Evolutionary conservation across 2,329 filamentous ascomycete genomes (phyloP).

Genomic region (Colletotrichum godetiae): DNA sequence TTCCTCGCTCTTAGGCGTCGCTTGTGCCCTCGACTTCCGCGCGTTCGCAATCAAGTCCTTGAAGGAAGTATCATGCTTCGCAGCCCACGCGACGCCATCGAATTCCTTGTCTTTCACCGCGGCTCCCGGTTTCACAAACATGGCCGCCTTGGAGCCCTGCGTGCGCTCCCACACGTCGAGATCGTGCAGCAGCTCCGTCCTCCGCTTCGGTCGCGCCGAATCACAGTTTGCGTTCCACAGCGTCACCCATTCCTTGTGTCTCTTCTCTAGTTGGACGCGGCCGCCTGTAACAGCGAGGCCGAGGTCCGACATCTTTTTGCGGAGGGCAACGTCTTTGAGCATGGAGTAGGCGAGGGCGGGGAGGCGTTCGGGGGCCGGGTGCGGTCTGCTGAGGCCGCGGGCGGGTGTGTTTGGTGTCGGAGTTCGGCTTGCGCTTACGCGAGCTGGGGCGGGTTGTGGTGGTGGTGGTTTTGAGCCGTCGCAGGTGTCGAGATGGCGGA

Average conservation of each 20-base stretch:
- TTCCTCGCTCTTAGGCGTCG: conserved; percentile 44
- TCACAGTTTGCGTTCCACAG: conserved; percentile 98
- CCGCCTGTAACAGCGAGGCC: conserved; percentile 79
- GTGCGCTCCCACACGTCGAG: conserved; percentile 89
- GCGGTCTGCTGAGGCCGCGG: conserved; percentile 42
- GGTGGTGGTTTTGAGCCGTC: conserved; percentile 47
- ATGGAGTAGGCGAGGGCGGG: conserved; percentile 88
- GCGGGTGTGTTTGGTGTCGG: conserved; percentile 13
- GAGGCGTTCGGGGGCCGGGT: conserved; percentile 66
- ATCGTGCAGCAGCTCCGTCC: conserved; percentile 79
- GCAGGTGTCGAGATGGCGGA: conserved; percentile 81
- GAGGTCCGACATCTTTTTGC: conserved; percentile 84
- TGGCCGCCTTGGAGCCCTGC: conserved; percentile 71
- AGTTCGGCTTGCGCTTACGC: background rate
- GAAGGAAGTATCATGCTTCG: conserved; percentile 80
- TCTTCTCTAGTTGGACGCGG: conserved; percentile 76
- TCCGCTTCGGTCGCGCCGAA: conserved; percentile 76
- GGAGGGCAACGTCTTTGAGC: conserved; percentile 81
- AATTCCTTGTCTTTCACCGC: conserved; percentile 89
- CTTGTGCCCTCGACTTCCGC: conserved; percentile 62
- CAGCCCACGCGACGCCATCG: conserved; percentile 80
- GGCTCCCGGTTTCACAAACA: conserved; percentile 39
- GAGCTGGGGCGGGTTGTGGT: background rate
- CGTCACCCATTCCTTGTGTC: conserved; percentile 94
- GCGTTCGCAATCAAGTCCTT: conserved; percentile 83